Percentiles rank a stretch among this genome's conserved stretches.
These are phyloP conservation scores for Friedmanniomyces endolithicus DNA, from an alignment of 495 filamentous ascomycete species.

Conservation along the genomic window DNA sequence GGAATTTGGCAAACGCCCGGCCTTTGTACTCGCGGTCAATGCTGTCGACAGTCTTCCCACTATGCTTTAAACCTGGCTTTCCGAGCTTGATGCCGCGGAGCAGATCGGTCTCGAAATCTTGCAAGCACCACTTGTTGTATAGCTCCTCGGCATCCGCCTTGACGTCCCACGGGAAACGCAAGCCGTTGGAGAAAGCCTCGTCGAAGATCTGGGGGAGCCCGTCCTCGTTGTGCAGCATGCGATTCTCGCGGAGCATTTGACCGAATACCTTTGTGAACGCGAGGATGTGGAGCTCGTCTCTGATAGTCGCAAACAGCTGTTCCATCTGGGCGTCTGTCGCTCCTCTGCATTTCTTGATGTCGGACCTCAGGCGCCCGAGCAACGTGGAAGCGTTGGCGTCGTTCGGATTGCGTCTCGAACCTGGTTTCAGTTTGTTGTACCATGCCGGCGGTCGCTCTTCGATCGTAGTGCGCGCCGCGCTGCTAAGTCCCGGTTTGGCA, in stretches of 20 bases:
- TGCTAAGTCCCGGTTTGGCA: neutral
- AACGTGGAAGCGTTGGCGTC: neutral
- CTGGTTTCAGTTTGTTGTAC: neutral
- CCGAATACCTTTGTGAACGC: conserved; percentile 2
- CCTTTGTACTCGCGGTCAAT: conserved; percentile 21
- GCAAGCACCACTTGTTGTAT: conserved; percentile 30
- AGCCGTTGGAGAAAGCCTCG: neutral
- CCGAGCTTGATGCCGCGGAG: conserved; percentile 36
- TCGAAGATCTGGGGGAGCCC: conserved; percentile 32
- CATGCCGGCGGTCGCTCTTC: conserved; percentile 10
- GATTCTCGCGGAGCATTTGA: conserved; percentile 3
- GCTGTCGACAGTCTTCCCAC: neutral
- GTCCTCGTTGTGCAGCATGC: conserved; percentile 29
- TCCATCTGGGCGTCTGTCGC: neutral
- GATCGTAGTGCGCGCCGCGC: neutral
- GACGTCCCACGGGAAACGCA: conserved; percentile 34
- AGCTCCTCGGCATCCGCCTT: conserved; percentile 32
- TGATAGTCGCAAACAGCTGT: neutral
- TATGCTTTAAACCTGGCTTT: neutral
- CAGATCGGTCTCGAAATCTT: conserved; percentile 34
- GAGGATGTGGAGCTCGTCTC: conserved; percentile 4
- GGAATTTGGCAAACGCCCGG: conserved; percentile 26
- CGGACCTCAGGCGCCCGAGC: neutral
- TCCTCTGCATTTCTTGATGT: neutral
- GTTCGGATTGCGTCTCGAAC: neutral